These are phyloP conservation scores for Emmonsia crescens DNA, from an alignment of 2,329 filamentous ascomycete genomes.

Conservation along the genomic window DNA sequence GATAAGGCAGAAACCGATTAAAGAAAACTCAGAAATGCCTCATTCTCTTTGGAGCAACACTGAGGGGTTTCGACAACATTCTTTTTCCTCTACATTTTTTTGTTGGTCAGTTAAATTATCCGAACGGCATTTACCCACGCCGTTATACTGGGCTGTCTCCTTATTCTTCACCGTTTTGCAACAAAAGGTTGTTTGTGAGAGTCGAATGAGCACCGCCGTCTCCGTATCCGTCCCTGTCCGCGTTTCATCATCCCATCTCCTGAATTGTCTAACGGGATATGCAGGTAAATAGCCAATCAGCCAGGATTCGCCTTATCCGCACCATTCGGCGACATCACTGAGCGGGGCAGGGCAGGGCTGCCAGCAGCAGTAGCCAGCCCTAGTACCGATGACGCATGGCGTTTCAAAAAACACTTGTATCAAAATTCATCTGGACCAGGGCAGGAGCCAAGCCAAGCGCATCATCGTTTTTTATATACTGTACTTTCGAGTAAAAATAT, in stretches of 20 bases:
- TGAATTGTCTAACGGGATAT: background rate
- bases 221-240: background rate
- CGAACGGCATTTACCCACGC: background rate
- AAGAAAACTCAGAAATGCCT: background rate
- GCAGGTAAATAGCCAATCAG: background rate
- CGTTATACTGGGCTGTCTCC: background rate
- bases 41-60: background rate
- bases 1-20: background rate
- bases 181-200: background rate
- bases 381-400: background rate
- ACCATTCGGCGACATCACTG: background rate
- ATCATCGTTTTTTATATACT: background rate
- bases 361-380: background rate
- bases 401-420: background rate
- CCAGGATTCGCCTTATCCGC: background rate
- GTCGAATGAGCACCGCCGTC: background rate
- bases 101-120: background rate
- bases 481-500: background rate
- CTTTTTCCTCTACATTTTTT: background rate
- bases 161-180: background rate
- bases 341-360: background rate
- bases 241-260: background rate
- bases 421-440: background rate
- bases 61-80: background rate
- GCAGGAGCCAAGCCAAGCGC: background rate